Evolutionary conservation across 2,329 filamentous ascomycete genomes (phyloP).

Genomic region (Cordyceps cicadae): DNA sequence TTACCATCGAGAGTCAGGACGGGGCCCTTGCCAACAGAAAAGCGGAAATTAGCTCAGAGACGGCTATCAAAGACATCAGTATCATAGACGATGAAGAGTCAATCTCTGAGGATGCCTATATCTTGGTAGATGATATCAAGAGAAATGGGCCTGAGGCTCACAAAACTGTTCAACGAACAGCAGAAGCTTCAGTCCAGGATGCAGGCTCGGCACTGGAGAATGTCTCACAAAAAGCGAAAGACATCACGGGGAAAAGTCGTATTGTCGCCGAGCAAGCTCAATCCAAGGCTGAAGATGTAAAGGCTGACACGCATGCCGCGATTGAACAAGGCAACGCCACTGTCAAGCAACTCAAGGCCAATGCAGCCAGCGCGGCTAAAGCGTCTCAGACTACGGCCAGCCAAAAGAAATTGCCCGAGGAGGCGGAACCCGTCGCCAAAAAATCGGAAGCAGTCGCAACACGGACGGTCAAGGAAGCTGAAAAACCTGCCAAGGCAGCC

Average conservation of each 20-base stretch:
- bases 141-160: not conserved
- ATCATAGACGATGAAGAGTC: not conserved
- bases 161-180: not conserved
- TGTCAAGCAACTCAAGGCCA: not conserved
- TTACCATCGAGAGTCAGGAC: not conserved
- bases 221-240: not conserved
- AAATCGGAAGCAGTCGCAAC: not conserved
- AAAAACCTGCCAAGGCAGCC: not conserved
- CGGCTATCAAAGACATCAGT: not conserved
- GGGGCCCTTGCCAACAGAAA: not conserved
- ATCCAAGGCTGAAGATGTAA: not conserved
- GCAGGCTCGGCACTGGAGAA: not conserved
- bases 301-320: not conserved
- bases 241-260: not conserved
- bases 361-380: not conserved
- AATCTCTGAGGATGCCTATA: not conserved
- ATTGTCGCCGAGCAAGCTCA: not conserved
- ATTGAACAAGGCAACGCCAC: constrained; percentile 1
- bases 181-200: not conserved
- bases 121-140: not conserved
- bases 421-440: not conserved
- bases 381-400: not conserved
- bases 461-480: not conserved
- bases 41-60: constrained; percentile 1
- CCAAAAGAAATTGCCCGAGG: not conserved